These are phyloP conservation scores for Insectozyma bohioensis DNA, from an alignment of 1,139 yeast genomes.

Conservation along the genomic window DNA sequence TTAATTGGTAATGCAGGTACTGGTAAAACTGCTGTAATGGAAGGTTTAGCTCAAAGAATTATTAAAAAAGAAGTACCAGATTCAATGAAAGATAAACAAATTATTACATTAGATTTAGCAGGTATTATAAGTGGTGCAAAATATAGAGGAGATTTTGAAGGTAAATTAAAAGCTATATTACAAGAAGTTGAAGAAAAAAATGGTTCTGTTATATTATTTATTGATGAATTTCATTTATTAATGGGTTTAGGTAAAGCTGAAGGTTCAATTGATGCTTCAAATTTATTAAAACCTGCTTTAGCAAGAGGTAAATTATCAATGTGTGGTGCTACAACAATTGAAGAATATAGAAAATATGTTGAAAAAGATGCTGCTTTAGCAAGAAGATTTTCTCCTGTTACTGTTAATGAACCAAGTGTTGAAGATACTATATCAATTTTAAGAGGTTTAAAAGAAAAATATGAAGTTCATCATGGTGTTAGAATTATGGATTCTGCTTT, in stretches of 20 bases:
- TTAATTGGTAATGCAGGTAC: conserved; percentile 96
- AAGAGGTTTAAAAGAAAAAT: conserved; percentile 89
- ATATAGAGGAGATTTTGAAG: conserved; percentile 94
- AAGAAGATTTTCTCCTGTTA: conserved; percentile 87
- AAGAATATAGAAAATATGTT: conserved; percentile 81
- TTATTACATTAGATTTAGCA: conserved; percentile 84
- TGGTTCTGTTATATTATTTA: conserved; percentile 78
- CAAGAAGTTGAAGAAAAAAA: conserved; percentile 84
- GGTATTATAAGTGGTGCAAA: conserved; percentile 92
- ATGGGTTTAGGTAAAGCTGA: conserved; percentile 94
- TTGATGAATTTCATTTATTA: conserved; percentile 89
- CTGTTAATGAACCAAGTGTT: conserved; percentile 87
- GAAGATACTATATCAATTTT: conserved; percentile 89
- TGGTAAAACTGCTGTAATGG: conserved; percentile 95
- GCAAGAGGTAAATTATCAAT: conserved; percentile 93
- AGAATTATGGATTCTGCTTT: conserved; percentile 89
- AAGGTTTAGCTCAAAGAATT: conserved; percentile 92
- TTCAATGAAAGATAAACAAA: conserved; percentile 79
- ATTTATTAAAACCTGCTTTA: conserved; percentile 86
- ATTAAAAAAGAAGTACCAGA: conserved; percentile 94
- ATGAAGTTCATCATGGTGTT: conserved; percentile 99
- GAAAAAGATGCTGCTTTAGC: conserved; percentile 93
- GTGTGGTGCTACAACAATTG: conserved; percentile 94
- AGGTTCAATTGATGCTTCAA: conserved; percentile 95
- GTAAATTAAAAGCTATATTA: conserved; percentile 77